Evolutionary conservation across 331 rosid genomes (phyloP).

Genomic region (Pyracantha coccinea): DNA sequence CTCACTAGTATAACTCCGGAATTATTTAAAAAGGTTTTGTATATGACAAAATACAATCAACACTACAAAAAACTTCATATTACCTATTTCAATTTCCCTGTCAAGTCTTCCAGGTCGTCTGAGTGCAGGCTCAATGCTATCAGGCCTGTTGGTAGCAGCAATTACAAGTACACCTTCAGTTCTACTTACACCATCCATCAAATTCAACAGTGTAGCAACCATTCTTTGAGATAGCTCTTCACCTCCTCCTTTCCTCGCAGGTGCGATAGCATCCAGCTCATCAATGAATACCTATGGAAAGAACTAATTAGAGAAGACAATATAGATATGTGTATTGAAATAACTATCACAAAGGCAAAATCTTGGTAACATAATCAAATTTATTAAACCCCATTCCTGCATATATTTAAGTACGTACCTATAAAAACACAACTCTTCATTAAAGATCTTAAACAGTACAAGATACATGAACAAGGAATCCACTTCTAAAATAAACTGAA

Average conservation of each 20-base stretch:
- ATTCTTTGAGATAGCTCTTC: constrained; percentile 86
- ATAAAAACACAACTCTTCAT: no score
- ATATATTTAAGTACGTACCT: neutral
- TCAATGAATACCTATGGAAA: constrained; percentile 68
- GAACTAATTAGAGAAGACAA: constrained; percentile 14
- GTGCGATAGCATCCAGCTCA: constrained; percentile 94
- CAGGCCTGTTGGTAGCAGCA: constrained; percentile 85
- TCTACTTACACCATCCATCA: constrained; percentile 84
- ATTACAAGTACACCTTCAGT: constrained; percentile 64
- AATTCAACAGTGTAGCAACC: constrained; percentile 69
- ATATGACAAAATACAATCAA: constrained; percentile 1
- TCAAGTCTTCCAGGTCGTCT: constrained; percentile 94
- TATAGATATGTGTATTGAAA: neutral
- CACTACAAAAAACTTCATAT: constrained; percentile 3
- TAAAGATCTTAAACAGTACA: no score
- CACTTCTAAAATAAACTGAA: no score
- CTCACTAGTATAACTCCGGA: neutral
- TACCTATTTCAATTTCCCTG: constrained; percentile 93
- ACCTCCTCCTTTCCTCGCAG: constrained; percentile 86
- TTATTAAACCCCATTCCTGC: neutral
- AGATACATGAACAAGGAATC: no score
- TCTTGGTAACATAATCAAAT: neutral
- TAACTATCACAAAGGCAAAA: neutral
- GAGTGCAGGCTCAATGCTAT: constrained; percentile 86
- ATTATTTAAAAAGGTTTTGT: neutral